These are phyloP conservation scores for Akebia trifoliata DNA, from an alignment of 164 flowering plant species.

Conservation along the genomic window DNA sequence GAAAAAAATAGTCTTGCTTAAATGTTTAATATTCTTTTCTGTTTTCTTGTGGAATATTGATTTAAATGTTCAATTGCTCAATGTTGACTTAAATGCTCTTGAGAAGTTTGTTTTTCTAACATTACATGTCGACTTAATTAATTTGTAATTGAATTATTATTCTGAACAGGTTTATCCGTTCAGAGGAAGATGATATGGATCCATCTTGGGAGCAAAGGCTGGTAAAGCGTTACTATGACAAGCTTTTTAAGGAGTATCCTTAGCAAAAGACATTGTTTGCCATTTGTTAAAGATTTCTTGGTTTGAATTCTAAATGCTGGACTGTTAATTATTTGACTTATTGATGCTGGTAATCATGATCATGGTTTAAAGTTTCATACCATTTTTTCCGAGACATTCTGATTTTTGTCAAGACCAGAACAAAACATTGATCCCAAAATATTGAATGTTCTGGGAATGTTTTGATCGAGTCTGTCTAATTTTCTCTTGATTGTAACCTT, in stretches of 20 bases:
- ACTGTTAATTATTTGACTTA: background rate
- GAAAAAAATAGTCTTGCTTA: no score
- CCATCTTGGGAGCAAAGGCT: conserved; percentile 94
- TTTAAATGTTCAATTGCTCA: no score
- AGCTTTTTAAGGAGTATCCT: conserved; percentile 99
- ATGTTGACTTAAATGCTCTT: background rate
- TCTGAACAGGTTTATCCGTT: conserved; percentile 67
- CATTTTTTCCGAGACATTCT: no score
- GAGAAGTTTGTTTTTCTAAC: background rate
- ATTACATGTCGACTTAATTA: background rate
- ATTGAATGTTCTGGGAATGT: no score
- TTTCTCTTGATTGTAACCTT: no score
- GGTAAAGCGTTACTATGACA: conserved; percentile 92
- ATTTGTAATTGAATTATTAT: background rate
- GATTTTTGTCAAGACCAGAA: no score
- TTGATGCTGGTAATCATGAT: no score
- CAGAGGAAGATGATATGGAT: conserved; percentile 87
- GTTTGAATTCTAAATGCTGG: background rate
- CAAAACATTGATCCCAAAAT: no score
- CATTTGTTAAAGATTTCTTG: background rate
- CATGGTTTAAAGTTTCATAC: no score
- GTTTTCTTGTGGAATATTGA: no score
- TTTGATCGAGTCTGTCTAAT: no score
- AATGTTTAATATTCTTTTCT: no score
- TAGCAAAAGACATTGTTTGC: conserved; percentile 8